Base-by-base conservation (phyloP, 768 basidiomycete species). In the Boletus pseudo-olivaceus region DNA sequence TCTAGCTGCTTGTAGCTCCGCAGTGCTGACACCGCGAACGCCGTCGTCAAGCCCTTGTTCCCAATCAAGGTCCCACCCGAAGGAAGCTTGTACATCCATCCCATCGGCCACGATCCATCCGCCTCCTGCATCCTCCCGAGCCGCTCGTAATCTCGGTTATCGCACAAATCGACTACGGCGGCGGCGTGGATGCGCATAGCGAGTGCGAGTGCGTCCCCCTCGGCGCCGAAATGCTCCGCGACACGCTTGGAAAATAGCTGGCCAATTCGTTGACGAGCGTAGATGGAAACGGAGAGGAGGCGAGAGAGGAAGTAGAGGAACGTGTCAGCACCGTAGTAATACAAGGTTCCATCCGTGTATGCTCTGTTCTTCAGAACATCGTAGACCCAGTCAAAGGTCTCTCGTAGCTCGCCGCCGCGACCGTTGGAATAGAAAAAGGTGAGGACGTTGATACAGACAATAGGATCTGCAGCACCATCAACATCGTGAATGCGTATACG, bases 271-370 rank as follows among this genome's bases (percentile, higher is more conserved):
- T 44, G 45, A 11, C 61, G 63, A 8, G 61, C 64, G 15, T 59
- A 48, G 9, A 46, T 39, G 15, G 63, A 66, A 30, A 53, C 53
- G 8, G 57, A 66, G 5, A 64, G 49, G 2, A 63, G 51, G 7
- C 55, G 53, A 7, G 64, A 64, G n/a, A n/a, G n/a, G 51, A 66
- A 66, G 37, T 54, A 66, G 2, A 64, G 34, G 27, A 66, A 64
- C 0, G 55, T 29, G 35, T 66, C 57, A 0, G 61, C 41, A 3
- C 63, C 58, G 10, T 47, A 45, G 33, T 66, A 64, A 44, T 64
- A 63, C 19, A 49, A 38, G 0, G 64, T 63, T 6, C 63, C 63
- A 11, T 59, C 46, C 15, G 46, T 55, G 34, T 64, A 64, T 4
- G 63, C 63, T 17, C 58, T 43, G 37, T 66, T 63, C 55, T 63